Conservation (phyloP, 2,329 filamentous ascomycete genomes). For the Fusarium praegraminearum region DNA sequence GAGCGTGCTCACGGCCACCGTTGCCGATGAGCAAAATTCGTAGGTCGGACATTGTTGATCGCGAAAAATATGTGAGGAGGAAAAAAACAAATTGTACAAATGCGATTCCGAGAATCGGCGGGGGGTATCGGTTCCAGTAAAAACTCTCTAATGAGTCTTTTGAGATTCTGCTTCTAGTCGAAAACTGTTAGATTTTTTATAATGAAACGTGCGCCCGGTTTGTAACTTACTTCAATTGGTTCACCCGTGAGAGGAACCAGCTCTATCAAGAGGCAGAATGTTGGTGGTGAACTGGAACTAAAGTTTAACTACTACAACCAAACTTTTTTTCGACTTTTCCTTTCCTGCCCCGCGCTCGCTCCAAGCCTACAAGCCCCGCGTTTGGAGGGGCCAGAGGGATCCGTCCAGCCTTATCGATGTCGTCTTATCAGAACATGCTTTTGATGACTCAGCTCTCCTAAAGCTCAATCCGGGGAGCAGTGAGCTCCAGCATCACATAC, state of each 20-base stretch:
- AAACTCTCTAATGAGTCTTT: constrained; percentile 12
- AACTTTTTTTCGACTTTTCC: constrained; percentile 36
- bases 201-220: not conserved
- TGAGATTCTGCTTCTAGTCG: constrained; percentile 17
- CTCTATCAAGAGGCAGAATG: constrained; percentile 31
- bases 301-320: constrained; percentile 22
- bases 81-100: constrained; percentile 17
- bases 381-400: not conserved
- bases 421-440: constrained; percentile 14
- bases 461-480: constrained; percentile 4
- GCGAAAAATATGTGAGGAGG: constrained; percentile 17
- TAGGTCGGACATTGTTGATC: constrained; percentile 56
- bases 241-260: constrained; percentile 40
- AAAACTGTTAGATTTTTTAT: not conserved
- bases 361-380: constrained; percentile 30
- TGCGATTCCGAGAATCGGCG: constrained; percentile 40
- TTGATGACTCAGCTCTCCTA: constrained; percentile 19
- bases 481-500: constrained; percentile 22
- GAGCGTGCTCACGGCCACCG: constrained; percentile 92
- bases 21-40: constrained; percentile 90
- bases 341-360: constrained; percentile 28
- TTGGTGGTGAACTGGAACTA: constrained; percentile 27
- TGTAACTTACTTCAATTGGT: constrained; percentile 29
- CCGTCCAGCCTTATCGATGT: constrained; percentile 10
- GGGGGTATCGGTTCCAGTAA: constrained; percentile 20